Base-by-base conservation (phyloP, 1,284 basidiomycete species). In the Sporisorium scitamineum region DNA sequence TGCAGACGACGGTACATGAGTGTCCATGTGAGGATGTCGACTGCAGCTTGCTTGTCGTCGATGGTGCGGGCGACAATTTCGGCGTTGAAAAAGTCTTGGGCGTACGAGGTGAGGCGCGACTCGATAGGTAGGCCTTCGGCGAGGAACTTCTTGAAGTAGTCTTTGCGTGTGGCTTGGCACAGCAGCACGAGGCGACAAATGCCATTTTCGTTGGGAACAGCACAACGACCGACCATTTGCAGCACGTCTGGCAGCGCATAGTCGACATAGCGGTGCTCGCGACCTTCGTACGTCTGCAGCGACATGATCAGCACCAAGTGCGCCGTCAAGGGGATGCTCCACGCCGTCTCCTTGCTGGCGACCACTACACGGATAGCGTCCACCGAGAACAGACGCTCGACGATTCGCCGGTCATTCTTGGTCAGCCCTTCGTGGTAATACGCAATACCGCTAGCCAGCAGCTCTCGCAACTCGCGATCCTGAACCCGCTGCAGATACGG, bases 221-320 rank as follows among this genome's bases (percentile, higher is more conserved):
- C 97, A 1, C 96, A 95, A 22, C 92, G 90, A 45, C 97, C 97
- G 90, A 99, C 97, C 96, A 99, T 99, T 84, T 99, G 95, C 2
- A 99, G 89, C 13, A 99, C 92, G 80, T 98, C 95, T 88, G 96
- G 94, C 65, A 99, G 93, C 2, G 97, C 93, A 83, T 98, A 99
- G 87, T 99, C 96, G 79, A 97, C 89, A 80, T 99, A 99, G 55
- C 96, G 93, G 62, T 85, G 82, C 57, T 85, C 82, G 18, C 80
- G 79, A 11, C 85, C 85, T 84, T 99, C 95, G 82, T 94, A 99
- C 66, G 88, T 93, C 85, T 99, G 97, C 1, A 98, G 94, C 31
- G 95, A 95, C 94, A 99, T 97, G 83, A 99, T 93, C 82, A 99
- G 92, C 54, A 98, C 95, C 92, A 99, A 94, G 87, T 97, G 97